Base-by-base conservation (phyloP, 116 monocot genomes). In the Zostera marina region DNA sequence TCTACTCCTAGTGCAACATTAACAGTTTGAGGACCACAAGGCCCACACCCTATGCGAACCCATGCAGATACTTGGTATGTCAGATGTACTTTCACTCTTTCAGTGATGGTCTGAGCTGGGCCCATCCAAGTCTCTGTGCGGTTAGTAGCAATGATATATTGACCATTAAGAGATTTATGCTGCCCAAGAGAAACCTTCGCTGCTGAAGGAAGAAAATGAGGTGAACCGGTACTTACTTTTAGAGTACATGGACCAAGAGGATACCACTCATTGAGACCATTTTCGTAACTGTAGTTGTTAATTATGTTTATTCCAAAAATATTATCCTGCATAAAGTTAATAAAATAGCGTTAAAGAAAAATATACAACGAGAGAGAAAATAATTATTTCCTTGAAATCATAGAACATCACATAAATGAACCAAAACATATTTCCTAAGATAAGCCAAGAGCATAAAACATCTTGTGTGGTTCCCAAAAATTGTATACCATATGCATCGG, bases 71-170 rank as follows among this genome's bases (percentile, higher is more conserved):
- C 71, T 63, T 73, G 85, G 60, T 91, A 91, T 19, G 82, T 91
- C 54, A 82, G 9, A 44, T 91, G 79, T 41, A 79, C 55, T 52
- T 59, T 71, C 14, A 91, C 24, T 66, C 71, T 79, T 48, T 75
- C 72, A 13, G 85, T 85, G 16, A 91, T 74, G 1, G 25, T 59
- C 47, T 85, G 91, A 53, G 86, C 74, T 21, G 91, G 91, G 0
- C 86, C 86, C 91, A 91, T 86, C 86, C 91, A 91, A 5, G 75
- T 80, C 20, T 80, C 81, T 3, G 73, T 66, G 42, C 86, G 77
- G 44, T 75, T 69, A 2, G 60, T 77, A 8, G 69, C 47, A 3
- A 70, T 44, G 17, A 91, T 66, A 59, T 74, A 82, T 15, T 41
- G 70, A 10, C 76, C 76, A 53, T 74, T 77, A 11, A 77, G 49